Base-by-base conservation (phyloP, 208 protist species). In the Leishmania mexicana region DNA sequence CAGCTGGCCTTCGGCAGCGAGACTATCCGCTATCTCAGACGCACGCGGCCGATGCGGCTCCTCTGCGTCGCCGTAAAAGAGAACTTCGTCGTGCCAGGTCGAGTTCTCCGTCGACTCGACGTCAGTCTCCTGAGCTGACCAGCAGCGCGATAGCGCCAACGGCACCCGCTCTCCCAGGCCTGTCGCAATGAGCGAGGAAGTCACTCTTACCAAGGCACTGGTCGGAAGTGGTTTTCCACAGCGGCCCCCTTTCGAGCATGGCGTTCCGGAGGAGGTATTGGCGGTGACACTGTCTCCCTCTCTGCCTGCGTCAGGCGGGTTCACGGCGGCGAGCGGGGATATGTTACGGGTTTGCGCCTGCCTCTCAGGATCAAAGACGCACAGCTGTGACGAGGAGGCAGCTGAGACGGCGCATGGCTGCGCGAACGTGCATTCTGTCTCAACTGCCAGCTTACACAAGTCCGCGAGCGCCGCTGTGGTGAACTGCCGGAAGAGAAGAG, bases 401-500 rank as follows among this genome's bases (percentile, higher is more conserved):
- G 76, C 10, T 3, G 64, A 51, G 7, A 21, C 64, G 42, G 35
- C n/a, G 5, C 42, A 57, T 31, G 45, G 19, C 3, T 74, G 62
- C 13, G 21, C 45, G 5, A 86, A 35, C 3, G 21, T 8, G 49
- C 80, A 82, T 35, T 75, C 45, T 19, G 45, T 65, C 76, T 75
- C 40, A 53, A 85, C 70, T 8, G 85, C 81, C 19, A 80, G 54
- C 54, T 45, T 65, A 31, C 78, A 90, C 49, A 88, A 28, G 47
- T 24, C 45, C 15, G 79, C 35, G 38, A 90, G 62, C 38, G 75
- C 84, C 8, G 35, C 49, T 3, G 78, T 24, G 0, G 84, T 83
- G 62, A 74, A 83, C 78, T 90, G 87, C 13, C 75, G 79, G 60
- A 90, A 90, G 13, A 83, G 70, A 17, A 90, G 67, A n/a, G 87